phyloP scores from a whole-genome alignment of 345 rosid species.

The Rhodomyrtus tomentosa region DNA sequence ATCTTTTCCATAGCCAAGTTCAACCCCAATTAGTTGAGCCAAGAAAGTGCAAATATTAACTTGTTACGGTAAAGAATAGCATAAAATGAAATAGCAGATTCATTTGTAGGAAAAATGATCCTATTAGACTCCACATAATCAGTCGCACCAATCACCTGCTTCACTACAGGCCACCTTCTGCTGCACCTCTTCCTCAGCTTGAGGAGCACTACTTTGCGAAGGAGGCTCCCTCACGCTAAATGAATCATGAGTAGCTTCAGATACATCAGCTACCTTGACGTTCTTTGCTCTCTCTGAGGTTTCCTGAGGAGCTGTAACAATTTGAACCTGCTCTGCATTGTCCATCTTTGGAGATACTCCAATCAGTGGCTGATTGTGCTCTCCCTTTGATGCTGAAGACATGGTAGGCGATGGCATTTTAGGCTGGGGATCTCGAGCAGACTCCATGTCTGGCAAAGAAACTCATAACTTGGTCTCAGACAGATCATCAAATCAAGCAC shows the following conservation, averaged over 20 bases:
- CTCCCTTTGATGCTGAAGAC: slow-evolving; percentile 72
- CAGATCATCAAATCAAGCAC: background rate
- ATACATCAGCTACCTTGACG: slow-evolving; percentile 35
- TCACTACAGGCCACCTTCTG: slow-evolving; percentile 58
- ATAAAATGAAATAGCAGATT: background rate
- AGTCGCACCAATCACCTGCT: slow-evolving; percentile 30
- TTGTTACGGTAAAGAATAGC: background rate
- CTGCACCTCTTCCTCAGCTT: slow-evolving; percentile 54
- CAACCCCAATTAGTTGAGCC: background rate
- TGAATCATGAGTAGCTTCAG: slow-evolving; percentile 64
- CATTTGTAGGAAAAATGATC: background rate
- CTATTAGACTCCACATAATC: background rate
- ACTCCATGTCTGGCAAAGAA: slow-evolving; percentile 55
- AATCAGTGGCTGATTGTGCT: slow-evolving; percentile 25
- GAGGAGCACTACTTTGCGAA: slow-evolving; percentile 50
- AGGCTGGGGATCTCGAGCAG: slow-evolving; percentile 60
- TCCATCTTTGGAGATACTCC: slow-evolving; percentile 30
- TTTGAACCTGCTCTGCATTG: slow-evolving; percentile 27
- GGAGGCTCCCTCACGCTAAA: slow-evolving; percentile 60
- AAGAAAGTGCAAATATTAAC: background rate
- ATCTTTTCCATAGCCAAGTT: background rate
- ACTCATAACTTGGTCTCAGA: background rate
- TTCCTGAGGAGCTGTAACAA: slow-evolving; percentile 22
- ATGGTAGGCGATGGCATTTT: slow-evolving; percentile 63
- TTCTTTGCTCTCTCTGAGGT: slow-evolving; percentile 28